phyloP scores from a whole-genome alignment of 208 protist genomes.

The Trypanosoma rangeli region DNA sequence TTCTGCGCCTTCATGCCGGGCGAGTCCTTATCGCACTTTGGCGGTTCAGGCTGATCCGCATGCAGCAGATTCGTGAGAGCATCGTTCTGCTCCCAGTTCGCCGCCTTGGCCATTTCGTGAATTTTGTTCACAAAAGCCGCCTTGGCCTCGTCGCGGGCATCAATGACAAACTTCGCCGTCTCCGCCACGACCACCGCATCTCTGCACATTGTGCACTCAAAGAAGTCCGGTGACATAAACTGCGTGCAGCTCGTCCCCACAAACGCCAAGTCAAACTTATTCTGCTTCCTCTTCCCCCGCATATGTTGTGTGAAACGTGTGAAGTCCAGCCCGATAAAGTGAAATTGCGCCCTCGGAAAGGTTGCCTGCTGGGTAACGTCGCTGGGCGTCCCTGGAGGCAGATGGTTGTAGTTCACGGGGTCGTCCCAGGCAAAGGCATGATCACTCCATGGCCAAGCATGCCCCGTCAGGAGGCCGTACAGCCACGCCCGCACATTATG shows the following conservation, averaged over 20 bases:
- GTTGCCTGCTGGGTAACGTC: conserved; percentile 48
- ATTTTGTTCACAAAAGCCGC: conserved; percentile 70
- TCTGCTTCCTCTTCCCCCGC: conserved; percentile 20
- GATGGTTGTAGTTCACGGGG: conserved; percentile 75
- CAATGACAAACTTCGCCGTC: conserved; percentile 91
- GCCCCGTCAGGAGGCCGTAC: conserved; percentile 81
- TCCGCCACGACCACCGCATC: conserved; percentile 76
- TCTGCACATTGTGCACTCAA: conserved; percentile 41
- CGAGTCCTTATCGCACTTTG: conserved; percentile 24
- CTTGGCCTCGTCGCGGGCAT: conserved; percentile 78
- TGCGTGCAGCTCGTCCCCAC: conserved; percentile 79
- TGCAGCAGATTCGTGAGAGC: conserved; percentile 50
- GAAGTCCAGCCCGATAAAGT: conserved; percentile 82
- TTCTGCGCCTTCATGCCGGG: conserved; percentile 42
- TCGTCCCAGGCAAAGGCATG: conserved; percentile 91
- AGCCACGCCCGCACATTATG: conserved; percentile 91
- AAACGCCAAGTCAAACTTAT: conserved; percentile 73
- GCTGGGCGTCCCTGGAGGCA: conserved; percentile 69
- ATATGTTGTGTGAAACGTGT: conserved; percentile 59
- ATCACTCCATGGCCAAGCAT: conserved; percentile 82
- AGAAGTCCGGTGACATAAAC: conserved; percentile 53
- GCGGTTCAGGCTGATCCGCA: conserved; percentile 49
- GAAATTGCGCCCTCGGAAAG: conserved; percentile 65
- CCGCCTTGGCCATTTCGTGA: conserved; percentile 37
- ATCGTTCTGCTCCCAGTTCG: conserved; percentile 45